A percentile compares a stretch with the other conserved stretches of the same genome.
Conservation (phyloP, 306 rosid species). For the Quercus mongolica region DNA sequence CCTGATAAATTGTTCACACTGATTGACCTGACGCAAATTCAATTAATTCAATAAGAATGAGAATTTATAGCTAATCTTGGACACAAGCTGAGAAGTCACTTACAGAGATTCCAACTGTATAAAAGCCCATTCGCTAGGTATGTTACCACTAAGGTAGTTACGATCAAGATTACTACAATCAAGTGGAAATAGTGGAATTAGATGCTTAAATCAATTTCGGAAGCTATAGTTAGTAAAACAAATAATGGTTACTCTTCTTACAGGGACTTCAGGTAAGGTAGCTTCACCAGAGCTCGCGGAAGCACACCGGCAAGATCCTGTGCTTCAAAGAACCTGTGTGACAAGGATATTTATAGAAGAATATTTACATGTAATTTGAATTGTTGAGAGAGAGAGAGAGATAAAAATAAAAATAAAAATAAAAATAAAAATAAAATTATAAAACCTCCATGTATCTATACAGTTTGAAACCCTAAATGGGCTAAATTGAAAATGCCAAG, state of each 20-base stretch:
- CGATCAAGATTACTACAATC: neutral
- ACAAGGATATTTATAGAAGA: neutral
- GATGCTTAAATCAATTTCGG: neutral
- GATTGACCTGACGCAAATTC: neutral
- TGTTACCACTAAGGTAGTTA: slow-evolving; percentile 28
- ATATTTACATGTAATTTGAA: neutral
- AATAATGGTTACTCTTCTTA: neutral
- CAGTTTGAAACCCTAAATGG: no score
- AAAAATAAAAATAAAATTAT: no score
- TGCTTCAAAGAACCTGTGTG: neutral
- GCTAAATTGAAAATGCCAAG: no score
- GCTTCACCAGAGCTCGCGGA: slow-evolving; percentile 21
- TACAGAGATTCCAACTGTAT: slow-evolving; percentile 25
- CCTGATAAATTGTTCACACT: slow-evolving; percentile 26
- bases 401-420: no score
- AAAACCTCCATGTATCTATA: no score
- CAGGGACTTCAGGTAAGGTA: slow-evolving; percentile 20
- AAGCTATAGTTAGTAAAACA: neutral
- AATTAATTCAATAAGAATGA: neutral
- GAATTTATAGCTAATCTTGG: neutral
- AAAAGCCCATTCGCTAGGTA: slow-evolving; percentile 25
- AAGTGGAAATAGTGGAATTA: neutral
- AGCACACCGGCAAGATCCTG: slow-evolving; percentile 37
- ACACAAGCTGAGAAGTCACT: neutral
- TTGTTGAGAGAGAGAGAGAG: no score